phyloP scores from a whole-genome alignment of 108 stramenopile genomes.

The Nannochloropsis salina region DNA sequence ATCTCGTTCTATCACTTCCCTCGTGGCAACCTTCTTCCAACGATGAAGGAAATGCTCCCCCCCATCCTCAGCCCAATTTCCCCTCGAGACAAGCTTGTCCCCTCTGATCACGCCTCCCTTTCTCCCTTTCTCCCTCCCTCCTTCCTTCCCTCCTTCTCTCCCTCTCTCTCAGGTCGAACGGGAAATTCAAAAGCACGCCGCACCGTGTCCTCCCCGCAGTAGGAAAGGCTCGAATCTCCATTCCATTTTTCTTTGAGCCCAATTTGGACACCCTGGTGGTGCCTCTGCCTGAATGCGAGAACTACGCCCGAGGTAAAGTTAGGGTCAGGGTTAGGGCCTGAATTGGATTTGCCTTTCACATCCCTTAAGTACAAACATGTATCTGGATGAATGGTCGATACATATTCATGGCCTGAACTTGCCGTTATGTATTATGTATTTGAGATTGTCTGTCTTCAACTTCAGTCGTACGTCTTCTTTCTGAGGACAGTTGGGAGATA shows the following conservation, averaged over 20 bases:
- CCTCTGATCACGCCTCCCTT: neutral
- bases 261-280: neutral
- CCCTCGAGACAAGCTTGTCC: neutral
- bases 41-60: neutral
- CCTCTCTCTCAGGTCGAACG: neutral
- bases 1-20: neutral
- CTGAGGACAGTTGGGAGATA: neutral
- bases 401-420: neutral
- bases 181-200: neutral
- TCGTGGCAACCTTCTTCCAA: neutral
- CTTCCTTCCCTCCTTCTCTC: neutral
- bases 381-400: neutral
- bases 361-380: too few relatives aligned
- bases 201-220: neutral
- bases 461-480: neutral
- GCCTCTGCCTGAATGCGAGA: neutral
- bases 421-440: too few relatives aligned
- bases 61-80: neutral
- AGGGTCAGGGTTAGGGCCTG: too few relatives aligned
- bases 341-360: too few relatives aligned
- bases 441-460: neutral
- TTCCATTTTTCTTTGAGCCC: neutral
- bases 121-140: slow-evolving; percentile 3
- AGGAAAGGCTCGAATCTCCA: neutral
- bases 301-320: neutral